Conservation (phyloP, 164 flowering plant genomes). For the Magnolia sinica region DNA sequence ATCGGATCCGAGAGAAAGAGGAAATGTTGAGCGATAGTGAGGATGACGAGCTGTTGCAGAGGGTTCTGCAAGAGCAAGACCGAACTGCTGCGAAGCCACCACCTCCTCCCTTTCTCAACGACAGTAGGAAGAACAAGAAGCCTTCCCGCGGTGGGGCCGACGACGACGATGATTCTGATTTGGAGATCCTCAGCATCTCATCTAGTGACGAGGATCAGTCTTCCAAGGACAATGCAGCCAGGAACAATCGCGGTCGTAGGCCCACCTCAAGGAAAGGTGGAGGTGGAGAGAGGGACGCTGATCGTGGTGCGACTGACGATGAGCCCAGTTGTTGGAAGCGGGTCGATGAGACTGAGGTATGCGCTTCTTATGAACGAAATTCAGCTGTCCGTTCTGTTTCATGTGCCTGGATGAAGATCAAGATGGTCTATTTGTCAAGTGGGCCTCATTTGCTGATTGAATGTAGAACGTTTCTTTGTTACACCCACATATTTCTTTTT, state of each 20-base stretch:
- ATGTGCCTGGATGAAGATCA: no score
- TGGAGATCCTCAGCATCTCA: constrained; percentile 93
- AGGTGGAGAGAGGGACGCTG: constrained; percentile 32
- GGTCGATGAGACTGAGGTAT: constrained; percentile 89
- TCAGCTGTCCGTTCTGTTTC: no score
- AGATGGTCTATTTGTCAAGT: no score
- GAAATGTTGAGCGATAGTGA: constrained; percentile 71
- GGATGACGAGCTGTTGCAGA: constrained; percentile 82
- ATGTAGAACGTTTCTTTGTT: no score
- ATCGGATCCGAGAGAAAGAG: background rate
- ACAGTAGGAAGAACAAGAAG: constrained; percentile 5
- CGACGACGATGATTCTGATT: constrained; percentile 94
- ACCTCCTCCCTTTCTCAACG: constrained; percentile 11
- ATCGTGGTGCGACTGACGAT: constrained; percentile 31
- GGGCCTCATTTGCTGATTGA: no score
- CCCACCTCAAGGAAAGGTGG: constrained; percentile 24
- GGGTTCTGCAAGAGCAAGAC: constrained; percentile 81
- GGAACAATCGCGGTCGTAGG: constrained; percentile 21
- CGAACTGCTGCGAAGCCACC: constrained; percentile 66
- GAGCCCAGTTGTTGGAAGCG: constrained; percentile 89
- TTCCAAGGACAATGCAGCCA: constrained; percentile 30
- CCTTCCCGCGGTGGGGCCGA: constrained; percentile 30
- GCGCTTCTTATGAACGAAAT: background rate
- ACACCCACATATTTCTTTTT: no score
- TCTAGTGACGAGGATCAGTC: constrained; percentile 83